Conservation (phyloP, 768 basidiomycete genomes). For the Arthromyces matolae region DNA sequence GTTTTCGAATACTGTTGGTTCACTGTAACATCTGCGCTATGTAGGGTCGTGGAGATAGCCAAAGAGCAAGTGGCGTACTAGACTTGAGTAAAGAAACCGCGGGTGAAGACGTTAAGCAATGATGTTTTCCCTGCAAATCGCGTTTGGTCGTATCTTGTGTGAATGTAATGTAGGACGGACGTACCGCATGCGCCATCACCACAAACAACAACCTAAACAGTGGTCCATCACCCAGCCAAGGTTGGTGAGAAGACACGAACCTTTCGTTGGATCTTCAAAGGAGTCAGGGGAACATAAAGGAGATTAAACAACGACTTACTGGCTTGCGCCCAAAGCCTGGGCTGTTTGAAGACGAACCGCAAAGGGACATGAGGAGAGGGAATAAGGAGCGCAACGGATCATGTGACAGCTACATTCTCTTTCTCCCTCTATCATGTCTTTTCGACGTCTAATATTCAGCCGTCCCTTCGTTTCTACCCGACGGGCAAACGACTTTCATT, state of each 20-base stretch:
- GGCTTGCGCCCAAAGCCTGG: constrained; percentile 58
- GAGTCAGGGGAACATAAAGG: neutral
- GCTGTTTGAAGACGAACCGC: constrained; percentile 49
- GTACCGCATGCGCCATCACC: constrained; percentile 94
- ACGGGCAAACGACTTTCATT: constrained; percentile 59
- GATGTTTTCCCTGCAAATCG: constrained; percentile 67
- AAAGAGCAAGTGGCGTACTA: constrained; percentile 69
- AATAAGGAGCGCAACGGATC: neutral
- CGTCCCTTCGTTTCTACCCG: constrained; percentile 30
- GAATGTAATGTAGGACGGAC: constrained; percentile 22
- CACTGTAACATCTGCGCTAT: constrained; percentile 39
- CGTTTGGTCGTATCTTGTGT: constrained; percentile 3
- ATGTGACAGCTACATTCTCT: constrained; percentile 4
- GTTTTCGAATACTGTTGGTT: constrained; percentile 96
- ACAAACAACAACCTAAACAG: constrained; percentile 70
- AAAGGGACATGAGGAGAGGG: constrained; percentile 43
- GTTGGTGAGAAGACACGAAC: constrained; percentile 22
- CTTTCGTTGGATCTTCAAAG: constrained; percentile 44
- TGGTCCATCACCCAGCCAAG: constrained; percentile 5
- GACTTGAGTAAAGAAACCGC: constrained; percentile 92
- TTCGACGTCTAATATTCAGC: constrained; percentile 6
- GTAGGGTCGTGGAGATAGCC: neutral
- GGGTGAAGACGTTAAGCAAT: constrained; percentile 81
- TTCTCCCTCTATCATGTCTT: constrained; percentile 1
- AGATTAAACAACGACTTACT: constrained; percentile 29